Conservation (phyloP, 768 basidiomycete species). For the Tylopilus subfusipes region DNA sequence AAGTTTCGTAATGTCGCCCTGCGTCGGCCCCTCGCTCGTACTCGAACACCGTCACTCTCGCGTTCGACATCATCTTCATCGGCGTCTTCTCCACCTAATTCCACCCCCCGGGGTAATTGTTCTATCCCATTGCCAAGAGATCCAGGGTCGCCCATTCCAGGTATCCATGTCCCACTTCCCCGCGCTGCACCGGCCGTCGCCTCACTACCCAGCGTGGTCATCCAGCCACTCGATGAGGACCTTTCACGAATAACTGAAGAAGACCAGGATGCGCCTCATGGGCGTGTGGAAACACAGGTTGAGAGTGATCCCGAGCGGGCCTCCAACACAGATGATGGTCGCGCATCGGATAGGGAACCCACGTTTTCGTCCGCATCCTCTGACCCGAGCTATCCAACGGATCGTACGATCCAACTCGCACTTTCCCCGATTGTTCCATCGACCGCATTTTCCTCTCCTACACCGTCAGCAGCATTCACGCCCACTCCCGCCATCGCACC, state of each 20-base stretch:
- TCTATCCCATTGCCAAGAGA: slow-evolving; percentile 41
- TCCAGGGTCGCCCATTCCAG: slow-evolving; percentile 46
- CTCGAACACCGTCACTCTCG: slow-evolving; percentile 65
- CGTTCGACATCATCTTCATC: slow-evolving; percentile 53
- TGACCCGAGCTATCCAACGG: slow-evolving; percentile 31
- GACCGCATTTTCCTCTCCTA: slow-evolving; percentile 52
- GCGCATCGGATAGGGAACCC: slow-evolving; percentile 43
- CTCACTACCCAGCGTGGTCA: slow-evolving; percentile 23
- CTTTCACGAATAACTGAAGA: slow-evolving; percentile 15
- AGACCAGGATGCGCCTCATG: slow-evolving; percentile 1
- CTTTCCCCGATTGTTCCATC: slow-evolving; percentile 38
- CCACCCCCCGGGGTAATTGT: slow-evolving; percentile 57
- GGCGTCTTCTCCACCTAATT: slow-evolving; percentile 54
- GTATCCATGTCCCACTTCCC: slow-evolving; percentile 48
- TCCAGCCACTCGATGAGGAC: slow-evolving; percentile 21
- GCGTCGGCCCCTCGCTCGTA: slow-evolving; percentile 47
- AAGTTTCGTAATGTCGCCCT: slow-evolving; percentile 62
- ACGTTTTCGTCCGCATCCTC: slow-evolving; percentile 72
- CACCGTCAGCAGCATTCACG: slow-evolving; percentile 55
- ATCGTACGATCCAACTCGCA: slow-evolving; percentile 24
- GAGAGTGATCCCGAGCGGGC: slow-evolving; percentile 24
- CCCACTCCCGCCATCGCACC: slow-evolving; percentile 67
- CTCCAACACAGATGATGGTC: slow-evolving; percentile 25
- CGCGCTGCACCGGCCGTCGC: slow-evolving; percentile 46
- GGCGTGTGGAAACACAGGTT: slow-evolving; percentile 3